phyloP scores from a whole-genome alignment of 345 rosid genomes.

The Populus ilicifolia region DNA sequence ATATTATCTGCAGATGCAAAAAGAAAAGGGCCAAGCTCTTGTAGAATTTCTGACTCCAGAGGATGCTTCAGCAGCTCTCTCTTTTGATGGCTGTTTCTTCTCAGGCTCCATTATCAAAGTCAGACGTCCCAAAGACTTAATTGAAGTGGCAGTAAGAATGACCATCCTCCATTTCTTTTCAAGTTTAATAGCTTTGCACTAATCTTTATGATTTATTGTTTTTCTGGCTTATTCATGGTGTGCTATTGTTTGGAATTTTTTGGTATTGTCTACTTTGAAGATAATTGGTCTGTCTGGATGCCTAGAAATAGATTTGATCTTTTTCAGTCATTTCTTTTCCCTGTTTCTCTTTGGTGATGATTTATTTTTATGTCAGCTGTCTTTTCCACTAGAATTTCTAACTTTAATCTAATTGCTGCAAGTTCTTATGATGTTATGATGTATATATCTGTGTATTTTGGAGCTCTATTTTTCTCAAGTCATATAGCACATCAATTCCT shows the following conservation, averaged over 20 bases:
- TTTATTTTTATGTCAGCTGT: neutral
- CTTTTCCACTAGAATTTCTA: neutral
- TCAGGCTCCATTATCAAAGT: constrained; percentile 63
- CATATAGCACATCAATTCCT: neutral
- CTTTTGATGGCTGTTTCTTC: constrained; percentile 63
- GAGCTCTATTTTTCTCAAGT: neutral
- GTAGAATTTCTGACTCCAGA: constrained; percentile 92
- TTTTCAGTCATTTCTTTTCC: neutral
- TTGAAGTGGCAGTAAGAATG: constrained; percentile 72
- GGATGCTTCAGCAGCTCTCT: constrained; percentile 91
- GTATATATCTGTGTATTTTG: neutral
- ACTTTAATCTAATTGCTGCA: neutral
- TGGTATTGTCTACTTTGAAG: neutral
- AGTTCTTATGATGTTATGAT: neutral
- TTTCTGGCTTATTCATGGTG: neutral
- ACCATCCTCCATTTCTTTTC: constrained; percentile 19
- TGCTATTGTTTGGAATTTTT: constrained; percentile 2
- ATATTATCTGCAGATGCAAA: constrained; percentile 57
- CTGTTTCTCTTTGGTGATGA: neutral
- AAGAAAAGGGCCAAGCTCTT: constrained; percentile 78
- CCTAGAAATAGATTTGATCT: neutral
- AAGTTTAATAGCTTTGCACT: neutral
- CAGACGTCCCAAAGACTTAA: constrained; percentile 83
- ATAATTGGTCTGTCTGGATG: neutral
- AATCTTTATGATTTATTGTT: neutral